A percentile compares a stretch with the other conserved stretches of the same genome.
These are phyloP conservation scores for Apiospora rasikravindrae DNA, from an alignment of 2,329 filamentous ascomycete species.

Conservation along the genomic window DNA sequence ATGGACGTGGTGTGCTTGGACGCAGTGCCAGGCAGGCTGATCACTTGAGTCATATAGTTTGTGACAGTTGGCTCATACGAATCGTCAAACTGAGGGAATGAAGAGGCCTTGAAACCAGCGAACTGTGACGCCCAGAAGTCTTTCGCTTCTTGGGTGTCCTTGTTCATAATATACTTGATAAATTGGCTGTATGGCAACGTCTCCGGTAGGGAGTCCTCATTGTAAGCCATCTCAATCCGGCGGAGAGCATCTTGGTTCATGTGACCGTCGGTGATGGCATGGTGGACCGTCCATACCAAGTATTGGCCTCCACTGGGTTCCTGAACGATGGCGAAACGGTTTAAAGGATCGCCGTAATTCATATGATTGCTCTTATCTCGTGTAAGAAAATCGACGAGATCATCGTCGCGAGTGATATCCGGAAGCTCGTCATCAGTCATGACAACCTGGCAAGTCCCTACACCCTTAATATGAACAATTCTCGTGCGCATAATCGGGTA, in stretches of 20 bases:
- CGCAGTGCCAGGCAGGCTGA: conserved; percentile 40
- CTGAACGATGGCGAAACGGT: not conserved
- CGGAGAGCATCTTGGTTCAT: conserved; percentile 17
- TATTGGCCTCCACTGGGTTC: not conserved
- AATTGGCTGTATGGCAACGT: conserved; percentile 10
- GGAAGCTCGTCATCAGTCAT: not conserved
- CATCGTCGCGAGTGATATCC: not conserved
- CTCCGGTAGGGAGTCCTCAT: conserved; percentile 16
- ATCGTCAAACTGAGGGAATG: not conserved
- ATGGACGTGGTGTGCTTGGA: conserved; percentile 29
- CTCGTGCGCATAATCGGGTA: conserved; percentile 11
- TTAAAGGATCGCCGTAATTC: not conserved
- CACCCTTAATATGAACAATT: not conserved
- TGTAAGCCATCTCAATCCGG: conserved; percentile 16
- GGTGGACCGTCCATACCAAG: not conserved
- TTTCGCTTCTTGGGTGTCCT: not conserved
- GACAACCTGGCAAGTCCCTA: not conserved
- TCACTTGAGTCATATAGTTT: not conserved
- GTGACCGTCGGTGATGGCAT: not conserved
- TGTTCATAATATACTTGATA: conserved; percentile 3
- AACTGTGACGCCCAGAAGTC: conserved; percentile 2
- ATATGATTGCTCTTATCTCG: conserved; percentile 13
- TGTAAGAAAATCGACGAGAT: conserved; percentile 10
- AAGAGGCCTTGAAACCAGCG: not conserved
- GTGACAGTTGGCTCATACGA: conserved; percentile 16